These are phyloP conservation scores for Carex sylvatica DNA, from an alignment of 202 grass and related monocot genomes.

Conservation along the genomic window DNA sequence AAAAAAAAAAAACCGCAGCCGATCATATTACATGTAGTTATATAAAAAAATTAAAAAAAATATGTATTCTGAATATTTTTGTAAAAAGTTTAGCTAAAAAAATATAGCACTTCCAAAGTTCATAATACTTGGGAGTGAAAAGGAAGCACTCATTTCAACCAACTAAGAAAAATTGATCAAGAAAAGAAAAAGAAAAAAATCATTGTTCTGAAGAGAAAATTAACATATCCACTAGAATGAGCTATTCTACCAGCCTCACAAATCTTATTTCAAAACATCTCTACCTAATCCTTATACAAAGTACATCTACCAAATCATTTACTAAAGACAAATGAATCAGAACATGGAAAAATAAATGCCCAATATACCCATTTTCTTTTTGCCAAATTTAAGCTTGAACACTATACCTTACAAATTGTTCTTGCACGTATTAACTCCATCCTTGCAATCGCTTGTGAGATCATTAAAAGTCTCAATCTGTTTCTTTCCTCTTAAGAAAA, in stretches of 20 bases:
- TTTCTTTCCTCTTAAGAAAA: slow-evolving; percentile 85
- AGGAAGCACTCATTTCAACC: background rate
- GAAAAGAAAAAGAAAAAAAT: background rate
- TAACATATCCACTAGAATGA: slow-evolving; percentile 10
- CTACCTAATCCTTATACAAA: slow-evolving; percentile 19
- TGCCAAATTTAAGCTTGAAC: background rate
- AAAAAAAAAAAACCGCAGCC: too few relatives aligned
- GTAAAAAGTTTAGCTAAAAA: background rate
- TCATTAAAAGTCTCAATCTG: slow-evolving; percentile 92
- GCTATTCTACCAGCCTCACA: slow-evolving; percentile 21
- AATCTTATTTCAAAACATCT: slow-evolving; percentile 11
- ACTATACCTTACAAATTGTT: slow-evolving; percentile 16
- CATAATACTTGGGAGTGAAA: background rate
- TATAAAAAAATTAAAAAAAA: too few relatives aligned
- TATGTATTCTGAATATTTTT: too few relatives aligned
- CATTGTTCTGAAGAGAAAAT: background rate
- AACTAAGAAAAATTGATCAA: background rate
- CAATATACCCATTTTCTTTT: slow-evolving; percentile 1
- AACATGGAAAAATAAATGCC: slow-evolving; percentile 19
- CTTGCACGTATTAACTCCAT: slow-evolving; percentile 84
- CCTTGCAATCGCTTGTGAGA: slow-evolving; percentile 72
- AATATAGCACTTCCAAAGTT: background rate
- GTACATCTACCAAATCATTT: slow-evolving; percentile 22
- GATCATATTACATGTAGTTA: too few relatives aligned
- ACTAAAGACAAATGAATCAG: slow-evolving; percentile 21